These are phyloP conservation scores for Rhodotorula sp. DNA, from an alignment of 1,284 basidiomycete genomes.

Conservation along the genomic window DNA sequence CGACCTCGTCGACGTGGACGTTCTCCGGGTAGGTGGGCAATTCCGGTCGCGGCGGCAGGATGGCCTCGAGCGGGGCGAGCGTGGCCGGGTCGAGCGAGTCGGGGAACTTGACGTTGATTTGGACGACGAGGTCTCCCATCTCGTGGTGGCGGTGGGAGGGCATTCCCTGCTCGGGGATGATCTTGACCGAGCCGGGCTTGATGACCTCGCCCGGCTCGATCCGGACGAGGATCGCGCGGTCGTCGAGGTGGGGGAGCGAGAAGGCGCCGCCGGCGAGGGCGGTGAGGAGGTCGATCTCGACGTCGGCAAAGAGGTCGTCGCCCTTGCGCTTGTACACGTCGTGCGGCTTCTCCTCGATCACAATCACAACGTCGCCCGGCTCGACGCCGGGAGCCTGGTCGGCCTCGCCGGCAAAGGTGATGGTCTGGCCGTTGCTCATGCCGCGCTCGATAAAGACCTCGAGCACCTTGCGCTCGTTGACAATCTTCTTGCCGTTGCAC, in stretches of 20 bases:
- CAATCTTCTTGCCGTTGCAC: conserved; percentile 94
- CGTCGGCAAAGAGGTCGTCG: conserved; percentile 82
- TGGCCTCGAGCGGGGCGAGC: conserved; percentile 77
- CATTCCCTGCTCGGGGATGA: conserved; percentile 94
- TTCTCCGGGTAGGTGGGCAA: conserved; percentile 68
- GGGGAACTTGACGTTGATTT: conserved; percentile 86
- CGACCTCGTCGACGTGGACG: conserved; percentile 71
- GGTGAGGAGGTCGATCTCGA: conserved; percentile 89
- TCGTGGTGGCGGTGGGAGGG: conserved; percentile 97
- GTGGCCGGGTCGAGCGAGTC: conserved; percentile 68
- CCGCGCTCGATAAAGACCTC: conserved; percentile 99
- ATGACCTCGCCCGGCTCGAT: conserved; percentile 85
- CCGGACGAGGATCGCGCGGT: conserved; percentile 79
- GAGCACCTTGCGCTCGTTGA: conserved; percentile 93
- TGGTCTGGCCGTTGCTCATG: conserved; percentile 96
- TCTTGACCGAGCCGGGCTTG: conserved; percentile 87
- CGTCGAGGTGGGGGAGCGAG: conserved; percentile 88
- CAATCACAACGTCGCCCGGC: conserved; percentile 95
- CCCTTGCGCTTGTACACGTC: conserved; percentile 88
- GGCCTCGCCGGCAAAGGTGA: conserved; percentile 90
- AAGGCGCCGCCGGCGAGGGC: conserved; percentile 92
- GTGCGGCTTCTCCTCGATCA: conserved; percentile 94
- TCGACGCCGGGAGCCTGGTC: conserved; percentile 89
- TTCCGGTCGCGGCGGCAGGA: conserved; percentile 75
- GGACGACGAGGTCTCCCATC: conserved; percentile 88